Conservation (phyloP, 768 basidiomycete species). For the Panus rudis region DNA sequence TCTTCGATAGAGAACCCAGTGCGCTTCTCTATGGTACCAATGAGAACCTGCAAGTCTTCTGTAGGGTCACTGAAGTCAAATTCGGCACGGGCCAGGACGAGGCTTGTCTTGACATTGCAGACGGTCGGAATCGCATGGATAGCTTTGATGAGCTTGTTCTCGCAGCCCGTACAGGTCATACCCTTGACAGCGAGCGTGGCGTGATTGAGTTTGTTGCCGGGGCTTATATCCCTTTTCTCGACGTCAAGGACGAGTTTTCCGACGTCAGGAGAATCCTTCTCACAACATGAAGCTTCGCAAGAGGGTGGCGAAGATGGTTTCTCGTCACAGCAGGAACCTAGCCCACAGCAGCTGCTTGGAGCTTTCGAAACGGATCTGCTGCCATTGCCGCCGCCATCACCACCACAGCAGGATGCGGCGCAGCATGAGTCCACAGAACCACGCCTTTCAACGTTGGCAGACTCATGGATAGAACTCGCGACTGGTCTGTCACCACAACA, state of each 20-base stretch:
- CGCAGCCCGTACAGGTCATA: constrained; percentile 26
- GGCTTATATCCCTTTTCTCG: constrained; percentile 7
- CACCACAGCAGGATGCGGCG: background rate
- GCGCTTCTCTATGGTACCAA: constrained; percentile 19
- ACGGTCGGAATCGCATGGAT: constrained; percentile 14
- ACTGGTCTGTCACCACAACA: constrained; percentile 6
- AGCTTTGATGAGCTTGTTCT: constrained; percentile 22
- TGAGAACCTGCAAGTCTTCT: constrained; percentile 14
- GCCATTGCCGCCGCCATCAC: background rate
- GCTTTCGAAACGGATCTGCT: background rate
- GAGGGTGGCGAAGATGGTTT: background rate
- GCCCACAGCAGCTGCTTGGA: background rate
- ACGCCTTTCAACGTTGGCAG: background rate
- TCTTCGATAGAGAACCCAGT: constrained; percentile 21
- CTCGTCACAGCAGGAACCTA: background rate
- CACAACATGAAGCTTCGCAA: background rate
- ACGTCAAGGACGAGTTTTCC: too few species aligned
- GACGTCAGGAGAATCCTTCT: constrained; percentile 6
- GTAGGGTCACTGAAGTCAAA: constrained; percentile 20
- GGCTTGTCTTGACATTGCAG: constrained; percentile 22
- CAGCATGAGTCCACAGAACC: constrained; percentile 3
- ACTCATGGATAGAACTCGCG: background rate
- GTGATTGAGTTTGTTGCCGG: constrained; percentile 4
- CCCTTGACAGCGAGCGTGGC: constrained; percentile 21
- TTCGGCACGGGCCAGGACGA: constrained; percentile 22